A percentile compares a stretch with the other conserved stretches of the same genome.
Conservation (phyloP, 2,329 filamentous ascomycete species). For the Verticillium nonalfalfae region DNA sequence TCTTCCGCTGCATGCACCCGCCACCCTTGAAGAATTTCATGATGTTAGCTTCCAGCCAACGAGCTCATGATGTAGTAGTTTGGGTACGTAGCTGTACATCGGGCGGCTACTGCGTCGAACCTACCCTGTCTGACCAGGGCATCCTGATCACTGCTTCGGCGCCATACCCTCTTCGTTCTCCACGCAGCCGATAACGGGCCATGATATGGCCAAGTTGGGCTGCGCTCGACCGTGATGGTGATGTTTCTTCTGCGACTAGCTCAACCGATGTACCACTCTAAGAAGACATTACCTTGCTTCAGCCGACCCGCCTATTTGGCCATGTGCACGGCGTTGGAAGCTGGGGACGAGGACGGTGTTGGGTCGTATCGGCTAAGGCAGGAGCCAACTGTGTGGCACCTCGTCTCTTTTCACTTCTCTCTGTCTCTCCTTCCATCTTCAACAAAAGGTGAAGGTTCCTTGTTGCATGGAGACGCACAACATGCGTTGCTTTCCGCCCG, state of each 20-base stretch:
- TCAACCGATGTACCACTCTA: no score
- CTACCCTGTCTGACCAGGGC: background rate
- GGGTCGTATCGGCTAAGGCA: background rate
- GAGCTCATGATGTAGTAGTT: background rate
- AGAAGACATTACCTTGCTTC: no score
- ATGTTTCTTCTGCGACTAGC: no score
- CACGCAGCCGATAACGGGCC: background rate
- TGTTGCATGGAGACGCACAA: background rate
- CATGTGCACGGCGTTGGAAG: background rate
- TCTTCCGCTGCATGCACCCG: background rate
- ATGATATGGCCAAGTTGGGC: background rate
- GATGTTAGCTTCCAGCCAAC: background rate
- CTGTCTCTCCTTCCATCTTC: background rate
- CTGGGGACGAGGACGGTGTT: background rate
- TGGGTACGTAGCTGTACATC: background rate
- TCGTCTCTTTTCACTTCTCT: background rate
- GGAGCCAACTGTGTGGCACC: background rate
- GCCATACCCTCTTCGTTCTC: background rate
- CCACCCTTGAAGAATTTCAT: background rate
- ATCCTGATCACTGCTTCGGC: background rate
- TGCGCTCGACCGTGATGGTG: background rate
- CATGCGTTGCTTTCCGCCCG: background rate
- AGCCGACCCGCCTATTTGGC: background rate
- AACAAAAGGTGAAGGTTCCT: background rate
- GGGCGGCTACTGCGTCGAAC: background rate